Conservation (phyloP, 306 rosid species). For the Lupinus albus region DNA sequence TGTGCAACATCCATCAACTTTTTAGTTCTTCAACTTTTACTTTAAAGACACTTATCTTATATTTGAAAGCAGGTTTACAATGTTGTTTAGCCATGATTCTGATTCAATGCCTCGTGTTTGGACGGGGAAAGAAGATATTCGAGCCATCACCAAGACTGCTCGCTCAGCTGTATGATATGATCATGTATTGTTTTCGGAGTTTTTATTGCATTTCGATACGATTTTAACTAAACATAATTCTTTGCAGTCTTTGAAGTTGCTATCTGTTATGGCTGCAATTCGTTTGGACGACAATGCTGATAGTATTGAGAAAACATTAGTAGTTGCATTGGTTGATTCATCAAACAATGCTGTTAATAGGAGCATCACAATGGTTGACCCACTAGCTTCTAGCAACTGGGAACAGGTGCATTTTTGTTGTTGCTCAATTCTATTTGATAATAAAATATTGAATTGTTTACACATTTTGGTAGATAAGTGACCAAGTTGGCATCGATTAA, state of each 20-base stretch:
- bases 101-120: constrained; percentile 98
- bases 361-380: constrained; percentile 64
- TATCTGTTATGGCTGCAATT: constrained; percentile 83
- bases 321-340: constrained; percentile 65
- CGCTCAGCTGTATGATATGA: constrained; percentile 73
- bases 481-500: constrained; percentile 15
- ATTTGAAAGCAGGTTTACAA: constrained; percentile 70
- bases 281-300: constrained; percentile 81
- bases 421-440: constrained; percentile 35
- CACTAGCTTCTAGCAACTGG: constrained; percentile 95
- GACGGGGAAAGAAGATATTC: constrained; percentile 90
- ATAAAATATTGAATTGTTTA: constrained; percentile 19
- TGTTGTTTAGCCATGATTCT: constrained; percentile 88
- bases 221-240: constrained; percentile 11
- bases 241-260: constrained; percentile 86
- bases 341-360: constrained; percentile 51
- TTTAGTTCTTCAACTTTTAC: constrained; percentile 11
- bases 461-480: constrained; percentile 5
- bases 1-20: constrained; percentile 28
- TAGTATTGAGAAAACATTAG: constrained; percentile 66
- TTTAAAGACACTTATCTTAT: constrained; percentile 40
- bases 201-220: constrained; percentile 25
- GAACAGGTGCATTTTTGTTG: constrained; percentile 57
- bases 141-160: constrained; percentile 90
- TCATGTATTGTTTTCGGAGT: constrained; percentile 24